Evolutionary conservation across 2,329 filamentous ascomycete genomes (phyloP), one percentile per base, ranked within the genome.

Genomic region (Claviceps arundinis): DNA sequence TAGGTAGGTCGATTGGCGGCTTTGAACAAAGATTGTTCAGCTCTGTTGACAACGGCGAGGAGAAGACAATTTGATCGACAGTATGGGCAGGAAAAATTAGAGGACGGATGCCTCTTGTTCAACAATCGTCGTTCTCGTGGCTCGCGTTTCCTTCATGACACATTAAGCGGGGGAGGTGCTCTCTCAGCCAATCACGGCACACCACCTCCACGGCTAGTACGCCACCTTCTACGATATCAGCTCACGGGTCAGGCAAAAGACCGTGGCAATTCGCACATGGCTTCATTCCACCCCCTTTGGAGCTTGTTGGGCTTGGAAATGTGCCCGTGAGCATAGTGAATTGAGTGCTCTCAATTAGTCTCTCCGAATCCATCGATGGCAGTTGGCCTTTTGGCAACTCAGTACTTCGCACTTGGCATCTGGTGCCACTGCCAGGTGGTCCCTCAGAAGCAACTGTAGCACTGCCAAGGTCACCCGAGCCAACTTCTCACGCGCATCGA

Each of bases 91-190:
- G 45, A 44, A 42, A 47, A 50, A 24, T 46, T 47, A 43, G 46
- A 46, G 43, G 46, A 50, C 34, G 22, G 46, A 47, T 30, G 47
- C 19, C 47, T 52, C 48, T 48, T 52, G 16, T 30, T 52, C 42
- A 48, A 48, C 47, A 11, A 46, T 46, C 44, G 34, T 48, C 48
- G 53, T 52, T 56, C 26, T 47, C 52, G 52, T 56, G 52, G 56
- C 26, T 58, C 58, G 59, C 59, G 58, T 60, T 60, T 58, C 61
- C 65, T 63, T 58, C 57, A 67, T 66, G 65, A 67, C 65, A 66
- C 62, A 65, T 65, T 65, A 67, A 68, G 66, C 65, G 66, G 66
- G 65, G 64, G 59, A 59, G 52, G 51, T 48, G 19, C 45, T 17
- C 47, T 47, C 48, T 50, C 38, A 47, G 47, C 66, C 66, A 68